Evolutionary conservation across 805 yeast species (phyloP).

Genomic region (Starmerella potacharoeniae): DNA sequence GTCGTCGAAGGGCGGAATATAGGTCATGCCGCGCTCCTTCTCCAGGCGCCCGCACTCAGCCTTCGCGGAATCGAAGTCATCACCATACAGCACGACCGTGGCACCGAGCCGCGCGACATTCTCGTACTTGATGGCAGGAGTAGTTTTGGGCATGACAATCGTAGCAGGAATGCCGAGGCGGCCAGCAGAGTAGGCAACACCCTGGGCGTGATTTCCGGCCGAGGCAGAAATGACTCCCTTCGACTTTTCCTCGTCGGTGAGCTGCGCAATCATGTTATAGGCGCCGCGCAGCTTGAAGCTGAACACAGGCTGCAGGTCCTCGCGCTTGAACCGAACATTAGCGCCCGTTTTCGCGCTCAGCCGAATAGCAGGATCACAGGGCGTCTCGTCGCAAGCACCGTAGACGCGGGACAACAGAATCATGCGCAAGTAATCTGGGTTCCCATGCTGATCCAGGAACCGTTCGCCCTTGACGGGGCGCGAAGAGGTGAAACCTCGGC

Average conservation of each 20-base stretch:
- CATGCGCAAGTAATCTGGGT: constrained; percentile 88
- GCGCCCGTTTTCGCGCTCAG: constrained; percentile 67
- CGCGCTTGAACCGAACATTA: constrained; percentile 72
- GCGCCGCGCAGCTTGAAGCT: constrained; percentile 97
- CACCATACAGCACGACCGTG: constrained; percentile 85
- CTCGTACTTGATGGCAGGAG: constrained; percentile 87
- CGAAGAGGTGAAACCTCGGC: neutral
- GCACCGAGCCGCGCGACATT: constrained; percentile 90
- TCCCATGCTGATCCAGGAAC: constrained; percentile 32
- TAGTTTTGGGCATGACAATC: constrained; percentile 95
- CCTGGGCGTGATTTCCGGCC: constrained; percentile 99
- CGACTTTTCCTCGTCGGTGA: constrained; percentile 46
- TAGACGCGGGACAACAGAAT: constrained; percentile 87
- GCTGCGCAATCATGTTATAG: constrained; percentile 87
- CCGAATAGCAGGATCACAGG: constrained; percentile 62
- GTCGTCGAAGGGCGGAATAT: constrained; percentile 97
- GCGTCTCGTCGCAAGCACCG: constrained; percentile 87
- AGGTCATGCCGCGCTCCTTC: constrained; percentile 59
- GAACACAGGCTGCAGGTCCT: constrained; percentile 88
- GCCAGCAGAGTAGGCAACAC: constrained; percentile 88
- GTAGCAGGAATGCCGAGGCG: constrained; percentile 83
- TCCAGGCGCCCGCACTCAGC: constrained; percentile 70
- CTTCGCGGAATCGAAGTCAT: constrained; percentile 92
- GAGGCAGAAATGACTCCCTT: constrained; percentile 95
- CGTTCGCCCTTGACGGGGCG: neutral